Evolutionary conservation across 2,329 filamentous ascomycete species (phyloP).

Genomic region (Stachybotrys chartarum): DNA sequence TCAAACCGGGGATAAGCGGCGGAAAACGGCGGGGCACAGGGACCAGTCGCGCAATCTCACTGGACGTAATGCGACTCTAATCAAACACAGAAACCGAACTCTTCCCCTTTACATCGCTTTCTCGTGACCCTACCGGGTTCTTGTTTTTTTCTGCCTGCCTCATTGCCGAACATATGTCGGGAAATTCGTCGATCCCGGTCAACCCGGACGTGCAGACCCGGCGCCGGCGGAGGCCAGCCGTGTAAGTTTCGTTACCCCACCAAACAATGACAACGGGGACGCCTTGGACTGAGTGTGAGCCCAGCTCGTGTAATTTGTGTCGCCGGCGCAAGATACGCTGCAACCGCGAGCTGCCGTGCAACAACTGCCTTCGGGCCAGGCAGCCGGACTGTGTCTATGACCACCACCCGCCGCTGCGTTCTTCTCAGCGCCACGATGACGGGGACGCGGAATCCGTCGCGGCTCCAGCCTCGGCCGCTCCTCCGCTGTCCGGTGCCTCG

Average conservation of each 20-base stretch:
- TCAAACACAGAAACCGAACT: no score
- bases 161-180: not conserved
- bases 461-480: not conserved
- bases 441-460: not conserved
- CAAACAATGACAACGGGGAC: no score
- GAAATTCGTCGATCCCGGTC: not conserved
- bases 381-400: constrained; percentile 47
- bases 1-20: not conserved
- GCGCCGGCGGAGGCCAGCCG: not conserved
- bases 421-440: not conserved
- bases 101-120: no score
- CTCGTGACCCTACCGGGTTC: no score
- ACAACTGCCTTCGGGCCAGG: constrained; percentile 50
- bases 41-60: not conserved
- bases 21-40: not conserved
- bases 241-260: not conserved
- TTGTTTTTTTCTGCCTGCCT: not conserved
- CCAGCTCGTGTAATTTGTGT: constrained; percentile 45
- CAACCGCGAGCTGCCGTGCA: constrained; percentile 51
- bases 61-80: no score
- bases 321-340: constrained; percentile 55
- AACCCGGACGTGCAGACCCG: not conserved
- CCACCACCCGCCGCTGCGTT: constrained; percentile 19
- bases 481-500: not conserved
- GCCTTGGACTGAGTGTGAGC: no score